A percentile compares a stretch with the other conserved stretches of the same genome.
These are phyloP conservation scores for Boletus edulis DNA, from an alignment of 768 basidiomycete species.

Conservation along the genomic window DNA sequence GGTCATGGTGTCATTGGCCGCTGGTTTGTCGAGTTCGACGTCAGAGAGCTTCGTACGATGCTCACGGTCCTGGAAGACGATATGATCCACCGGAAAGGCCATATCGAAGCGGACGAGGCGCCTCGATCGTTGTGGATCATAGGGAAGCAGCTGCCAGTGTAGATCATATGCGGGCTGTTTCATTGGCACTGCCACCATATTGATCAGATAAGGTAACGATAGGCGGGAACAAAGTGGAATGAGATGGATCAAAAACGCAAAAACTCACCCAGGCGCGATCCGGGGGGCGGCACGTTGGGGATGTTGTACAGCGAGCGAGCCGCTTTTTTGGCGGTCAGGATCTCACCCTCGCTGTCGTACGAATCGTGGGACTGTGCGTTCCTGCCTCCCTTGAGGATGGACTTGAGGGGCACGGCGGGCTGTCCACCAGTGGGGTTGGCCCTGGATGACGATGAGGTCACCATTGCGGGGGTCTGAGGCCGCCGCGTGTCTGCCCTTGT, in stretches of 20 bases:
- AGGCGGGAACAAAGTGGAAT: not conserved
- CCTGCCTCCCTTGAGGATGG: no score
- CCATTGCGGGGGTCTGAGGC: no score
- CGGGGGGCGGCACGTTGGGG: constrained; percentile 9
- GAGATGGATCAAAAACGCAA: not conserved
- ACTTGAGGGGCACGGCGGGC: no score
- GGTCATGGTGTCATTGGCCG: constrained; percentile 41
- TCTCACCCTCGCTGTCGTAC: constrained; percentile 30
- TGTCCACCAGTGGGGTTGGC: no score
- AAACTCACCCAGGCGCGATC: constrained; percentile 27
- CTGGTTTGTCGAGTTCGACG: constrained; percentile 41
- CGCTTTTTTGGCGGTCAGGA: not conserved
- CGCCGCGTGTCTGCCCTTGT: no score
- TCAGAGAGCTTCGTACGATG: constrained; percentile 31
- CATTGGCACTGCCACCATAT: constrained; percentile 30
- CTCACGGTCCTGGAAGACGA: constrained; percentile 22
- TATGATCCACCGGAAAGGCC: constrained; percentile 41
- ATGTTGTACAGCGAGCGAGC: constrained; percentile 4
- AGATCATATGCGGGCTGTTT: constrained; percentile 41
- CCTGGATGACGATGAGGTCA: no score
- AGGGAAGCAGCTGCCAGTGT: constrained; percentile 51
- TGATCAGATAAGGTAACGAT: constrained; percentile 16
- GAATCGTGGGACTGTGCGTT: not conserved
- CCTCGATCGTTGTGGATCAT: constrained; percentile 28
- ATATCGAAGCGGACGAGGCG: constrained; percentile 49